Percentiles rank a stretch among this genome's conserved stretches.
These are phyloP conservation scores for Sporothrix humicola DNA, from an alignment of 2,329 filamentous ascomycete genomes.

Conservation along the genomic window DNA sequence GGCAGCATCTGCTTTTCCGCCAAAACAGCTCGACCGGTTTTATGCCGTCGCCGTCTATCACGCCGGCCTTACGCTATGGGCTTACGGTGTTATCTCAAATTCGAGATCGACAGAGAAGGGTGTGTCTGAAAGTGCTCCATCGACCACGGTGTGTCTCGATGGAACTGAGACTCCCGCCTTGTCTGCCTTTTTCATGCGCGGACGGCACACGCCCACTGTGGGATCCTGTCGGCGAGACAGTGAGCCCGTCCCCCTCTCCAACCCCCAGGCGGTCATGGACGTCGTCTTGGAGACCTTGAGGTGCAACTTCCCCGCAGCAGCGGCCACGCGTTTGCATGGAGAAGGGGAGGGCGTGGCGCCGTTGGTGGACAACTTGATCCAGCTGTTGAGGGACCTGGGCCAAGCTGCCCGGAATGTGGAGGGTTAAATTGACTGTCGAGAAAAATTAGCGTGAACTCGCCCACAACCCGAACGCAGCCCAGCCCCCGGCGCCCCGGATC, in stretches of 20 bases:
- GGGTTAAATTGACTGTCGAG: too few species aligned
- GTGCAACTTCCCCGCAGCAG: slow-evolving; percentile 52
- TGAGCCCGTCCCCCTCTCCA: slow-evolving; percentile 52
- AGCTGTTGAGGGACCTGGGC: slow-evolving; percentile 66
- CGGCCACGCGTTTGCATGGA: too few species aligned
- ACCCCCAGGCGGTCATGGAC: slow-evolving; percentile 65
- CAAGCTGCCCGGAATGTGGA: slow-evolving; percentile 28
- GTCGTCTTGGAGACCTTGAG: slow-evolving; percentile 62
- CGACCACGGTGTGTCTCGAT: slow-evolving; percentile 58
- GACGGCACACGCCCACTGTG: slow-evolving; percentile 50
- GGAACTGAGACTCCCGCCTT: slow-evolving; percentile 57
- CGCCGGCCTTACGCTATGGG: slow-evolving; percentile 71
- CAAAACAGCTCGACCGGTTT: slow-evolving; percentile 65
- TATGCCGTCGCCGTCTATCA: slow-evolving; percentile 73
- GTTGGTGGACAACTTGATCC: slow-evolving; percentile 70
- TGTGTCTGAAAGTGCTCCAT: slow-evolving; percentile 21
- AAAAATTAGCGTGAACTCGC: neutral
- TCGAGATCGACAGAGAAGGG: neutral
- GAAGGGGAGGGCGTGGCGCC: slow-evolving; percentile 55
- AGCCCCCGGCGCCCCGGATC: neutral
- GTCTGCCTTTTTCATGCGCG: slow-evolving; percentile 62
- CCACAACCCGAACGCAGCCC: slow-evolving; percentile 6
- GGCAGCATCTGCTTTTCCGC: slow-evolving; percentile 43
- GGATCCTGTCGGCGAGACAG: slow-evolving; percentile 56
- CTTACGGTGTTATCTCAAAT: slow-evolving; percentile 62